Conservation (phyloP, 192 early-diverging fungal genomes). For the Chytriomyces confervae region DNA sequence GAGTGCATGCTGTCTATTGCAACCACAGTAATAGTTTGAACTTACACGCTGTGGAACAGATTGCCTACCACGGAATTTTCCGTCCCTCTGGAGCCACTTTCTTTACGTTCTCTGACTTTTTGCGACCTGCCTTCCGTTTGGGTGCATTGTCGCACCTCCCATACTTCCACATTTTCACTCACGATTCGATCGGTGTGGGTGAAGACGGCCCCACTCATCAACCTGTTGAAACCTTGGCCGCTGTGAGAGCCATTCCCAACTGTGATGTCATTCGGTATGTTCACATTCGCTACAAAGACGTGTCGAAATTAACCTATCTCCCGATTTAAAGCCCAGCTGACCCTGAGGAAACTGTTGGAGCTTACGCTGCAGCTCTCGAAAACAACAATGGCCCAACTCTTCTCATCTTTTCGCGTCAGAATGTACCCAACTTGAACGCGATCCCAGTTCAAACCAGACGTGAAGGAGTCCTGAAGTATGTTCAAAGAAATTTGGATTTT, state of each 20-base stretch:
- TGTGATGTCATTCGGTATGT: slow-evolving; percentile 45
- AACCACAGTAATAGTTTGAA: slow-evolving; percentile 36
- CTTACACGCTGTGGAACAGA: slow-evolving; percentile 9
- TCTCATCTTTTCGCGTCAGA: slow-evolving; percentile 90
- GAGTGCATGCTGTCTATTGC: slow-evolving; percentile 50
- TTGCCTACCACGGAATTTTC: slow-evolving; percentile 41
- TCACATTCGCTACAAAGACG: not conserved
- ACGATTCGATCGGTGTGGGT: slow-evolving; percentile 98
- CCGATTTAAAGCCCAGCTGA: slow-evolving; percentile 25
- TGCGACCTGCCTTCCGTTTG: slow-evolving; percentile 82
- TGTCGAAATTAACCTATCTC: not conserved
- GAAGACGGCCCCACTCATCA: slow-evolving; percentile 99
- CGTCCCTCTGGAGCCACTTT: slow-evolving; percentile 65
- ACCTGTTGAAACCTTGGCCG: slow-evolving; percentile 92
- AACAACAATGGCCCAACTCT: slow-evolving; percentile 76
- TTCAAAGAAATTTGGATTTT: not conserved
- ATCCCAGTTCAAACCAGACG: slow-evolving; percentile 80
- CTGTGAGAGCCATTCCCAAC: slow-evolving; percentile 90
- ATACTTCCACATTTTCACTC: slow-evolving; percentile 97
- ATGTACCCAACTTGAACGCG: slow-evolving; percentile 88
- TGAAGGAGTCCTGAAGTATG: slow-evolving; percentile 77
- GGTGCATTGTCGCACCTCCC: slow-evolving; percentile 86
- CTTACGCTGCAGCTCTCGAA: slow-evolving; percentile 83
- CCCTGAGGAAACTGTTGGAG: slow-evolving; percentile 71
- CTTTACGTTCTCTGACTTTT: slow-evolving; percentile 74